A percentile compares a stretch with the other conserved stretches of the same genome.
These are phyloP conservation scores for Rhodotorula babjevae DNA, from an alignment of 768 basidiomycete genomes.

Conservation along the genomic window DNA sequence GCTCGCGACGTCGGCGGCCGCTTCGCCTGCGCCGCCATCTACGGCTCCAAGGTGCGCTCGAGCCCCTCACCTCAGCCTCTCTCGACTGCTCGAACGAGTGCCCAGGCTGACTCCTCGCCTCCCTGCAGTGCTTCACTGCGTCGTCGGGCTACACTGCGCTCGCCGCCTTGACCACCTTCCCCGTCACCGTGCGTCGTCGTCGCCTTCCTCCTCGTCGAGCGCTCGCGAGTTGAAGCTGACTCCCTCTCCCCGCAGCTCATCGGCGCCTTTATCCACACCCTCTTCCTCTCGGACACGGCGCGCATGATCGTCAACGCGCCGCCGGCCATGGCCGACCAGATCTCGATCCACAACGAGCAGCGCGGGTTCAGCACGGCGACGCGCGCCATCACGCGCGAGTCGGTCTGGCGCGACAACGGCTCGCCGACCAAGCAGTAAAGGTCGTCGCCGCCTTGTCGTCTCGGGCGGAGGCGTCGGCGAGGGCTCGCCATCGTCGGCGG, in stretches of 20 bases:
- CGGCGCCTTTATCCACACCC: conserved; percentile 31
- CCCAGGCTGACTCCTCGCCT: background rate
- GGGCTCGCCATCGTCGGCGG: too few species aligned
- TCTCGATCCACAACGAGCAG: conserved; percentile 23
- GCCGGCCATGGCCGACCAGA: conserved; percentile 9
- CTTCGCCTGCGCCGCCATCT: conserved; percentile 16
- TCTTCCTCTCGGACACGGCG: conserved; percentile 24
- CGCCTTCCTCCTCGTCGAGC: background rate
- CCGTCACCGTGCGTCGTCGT: conserved; percentile 7
- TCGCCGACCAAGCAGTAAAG: background rate
- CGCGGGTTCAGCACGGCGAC: conserved; percentile 12
- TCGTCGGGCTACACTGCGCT: conserved; percentile 24
- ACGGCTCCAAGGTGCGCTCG: conserved; percentile 4
- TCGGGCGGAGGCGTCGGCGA: too few species aligned
- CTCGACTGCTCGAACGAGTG: background rate
- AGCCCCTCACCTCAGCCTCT: background rate
- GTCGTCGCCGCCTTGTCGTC: too few species aligned
- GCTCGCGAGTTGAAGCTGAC: background rate
- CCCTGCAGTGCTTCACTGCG: conserved; percentile 25
- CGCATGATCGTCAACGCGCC: conserved; percentile 13
- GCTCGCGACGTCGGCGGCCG: conserved; percentile 35
- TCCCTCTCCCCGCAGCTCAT: background rate
- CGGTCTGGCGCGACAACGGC: conserved; percentile 20
- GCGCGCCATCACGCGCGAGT: conserved; percentile 23
- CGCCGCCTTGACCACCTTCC: conserved; percentile 29